phyloP scores from a whole-genome alignment of 345 rosid species.

The Melaleuca quinquenervia region DNA sequence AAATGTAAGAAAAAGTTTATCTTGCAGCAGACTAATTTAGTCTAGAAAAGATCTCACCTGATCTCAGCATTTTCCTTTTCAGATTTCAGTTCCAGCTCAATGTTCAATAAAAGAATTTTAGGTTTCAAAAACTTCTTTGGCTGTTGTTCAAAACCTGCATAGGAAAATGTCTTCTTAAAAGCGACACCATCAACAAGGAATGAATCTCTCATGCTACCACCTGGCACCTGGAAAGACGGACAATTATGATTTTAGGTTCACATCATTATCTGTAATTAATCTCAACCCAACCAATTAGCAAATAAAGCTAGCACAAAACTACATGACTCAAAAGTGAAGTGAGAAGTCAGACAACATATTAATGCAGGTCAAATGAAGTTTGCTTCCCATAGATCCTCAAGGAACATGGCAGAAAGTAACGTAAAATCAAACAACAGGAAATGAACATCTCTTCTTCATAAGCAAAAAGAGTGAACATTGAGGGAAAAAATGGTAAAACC shows the following conservation, averaged over 20 bases:
- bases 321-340: neutral
- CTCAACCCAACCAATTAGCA: neutral
- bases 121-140: constrained; percentile 88
- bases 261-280: neutral
- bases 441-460: neutral
- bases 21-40: neutral
- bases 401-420: neutral
- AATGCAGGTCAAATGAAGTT: neutral
- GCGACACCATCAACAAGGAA: constrained; percentile 97
- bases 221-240: constrained; percentile 58
- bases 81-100: constrained; percentile 92
- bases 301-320: neutral
- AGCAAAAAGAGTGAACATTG: neutral
- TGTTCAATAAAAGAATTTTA: constrained; percentile 72
- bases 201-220: constrained; percentile 95
- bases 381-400: neutral
- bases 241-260: neutral
- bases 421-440: neutral
- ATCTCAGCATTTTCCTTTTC: constrained; percentile 99
- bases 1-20: neutral
- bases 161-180: constrained; percentile 97
- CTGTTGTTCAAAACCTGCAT: constrained; percentile 99
- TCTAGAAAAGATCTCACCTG: constrained; percentile 31
- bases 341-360: neutral
- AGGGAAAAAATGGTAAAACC: neutral